Percentiles rank a stretch among this genome's conserved stretches.
phyloP scores from a whole-genome alignment of 345 rosid species.

The Eucalyptus pauciflora region DNA sequence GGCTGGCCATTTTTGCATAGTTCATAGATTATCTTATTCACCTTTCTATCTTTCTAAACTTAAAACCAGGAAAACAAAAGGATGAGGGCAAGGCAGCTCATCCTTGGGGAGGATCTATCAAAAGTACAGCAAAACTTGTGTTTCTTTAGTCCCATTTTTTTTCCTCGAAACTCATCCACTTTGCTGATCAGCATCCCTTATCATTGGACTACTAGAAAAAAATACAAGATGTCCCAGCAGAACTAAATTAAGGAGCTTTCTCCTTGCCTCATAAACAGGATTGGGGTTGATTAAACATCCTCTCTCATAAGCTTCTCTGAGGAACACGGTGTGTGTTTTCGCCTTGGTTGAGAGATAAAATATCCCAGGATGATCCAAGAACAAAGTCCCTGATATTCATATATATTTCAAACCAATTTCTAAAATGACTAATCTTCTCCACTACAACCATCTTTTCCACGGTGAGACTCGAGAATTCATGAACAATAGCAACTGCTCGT shows the following conservation, averaged over 20 bases:
- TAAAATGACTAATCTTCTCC: constrained; percentile 89
- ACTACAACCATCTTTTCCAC: constrained; percentile 92
- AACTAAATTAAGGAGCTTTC: constrained; percentile 80
- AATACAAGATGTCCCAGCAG: constrained; percentile 49
- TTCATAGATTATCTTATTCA: not conserved
- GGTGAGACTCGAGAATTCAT: constrained; percentile 72
- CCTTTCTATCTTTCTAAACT: not conserved
- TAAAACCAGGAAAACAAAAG: not conserved
- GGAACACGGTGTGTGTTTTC: constrained; percentile 70
- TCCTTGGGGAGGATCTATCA: not conserved
- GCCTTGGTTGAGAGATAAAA: constrained; percentile 82
- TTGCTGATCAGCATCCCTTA: not conserved
- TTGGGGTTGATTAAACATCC: constrained; percentile 54
- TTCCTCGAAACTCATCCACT: not conserved
- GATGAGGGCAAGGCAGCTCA: not conserved
- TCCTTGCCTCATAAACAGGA: constrained; percentile 57
- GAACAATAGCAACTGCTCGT: constrained; percentile 64
- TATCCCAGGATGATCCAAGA: constrained; percentile 88
- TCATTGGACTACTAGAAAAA: constrained; percentile 8
- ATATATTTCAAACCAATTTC: constrained; percentile 73
- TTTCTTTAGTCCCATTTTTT: not conserved
- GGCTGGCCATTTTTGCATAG: not conserved
- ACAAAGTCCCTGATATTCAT: constrained; percentile 77
- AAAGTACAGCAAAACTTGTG: not conserved
- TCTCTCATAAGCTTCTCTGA: constrained; percentile 84